These are phyloP conservation scores for Thraustochytrium striatum DNA, from an alignment of 352 stramenopile species.

Conservation along the genomic window DNA sequence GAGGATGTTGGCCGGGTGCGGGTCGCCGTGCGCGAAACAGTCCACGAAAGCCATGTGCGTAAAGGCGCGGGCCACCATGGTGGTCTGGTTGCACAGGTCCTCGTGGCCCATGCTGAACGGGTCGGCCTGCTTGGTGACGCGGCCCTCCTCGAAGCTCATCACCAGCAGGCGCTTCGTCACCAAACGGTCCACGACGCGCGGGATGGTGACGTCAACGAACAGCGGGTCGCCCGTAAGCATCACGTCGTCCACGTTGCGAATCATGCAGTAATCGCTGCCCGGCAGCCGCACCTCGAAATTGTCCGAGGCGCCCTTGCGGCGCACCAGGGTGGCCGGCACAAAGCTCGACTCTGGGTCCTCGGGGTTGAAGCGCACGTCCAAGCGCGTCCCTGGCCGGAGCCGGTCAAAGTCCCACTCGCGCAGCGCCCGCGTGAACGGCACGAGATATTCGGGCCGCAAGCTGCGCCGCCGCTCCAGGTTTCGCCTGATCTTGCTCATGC, in stretches of 20 bases:
- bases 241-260: constrained; percentile 63
- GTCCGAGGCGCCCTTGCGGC: constrained; percentile 62
- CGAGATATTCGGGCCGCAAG: background rate
- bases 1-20: constrained; percentile 73
- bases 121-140: constrained; percentile 67
- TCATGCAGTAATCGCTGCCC: constrained; percentile 65
- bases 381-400: constrained; percentile 62
- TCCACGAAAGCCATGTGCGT: constrained; percentile 76
- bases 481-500: background rate
- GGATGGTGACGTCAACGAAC: constrained; percentile 60
- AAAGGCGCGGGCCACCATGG: constrained; percentile 69
- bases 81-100: constrained; percentile 63
- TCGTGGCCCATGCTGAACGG: constrained; percentile 58
- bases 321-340: background rate
- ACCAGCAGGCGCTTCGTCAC: constrained; percentile 71
- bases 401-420: constrained; percentile 47
- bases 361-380: constrained; percentile 68
- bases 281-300: constrained; percentile 69
- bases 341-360: background rate
- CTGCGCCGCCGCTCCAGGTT: background rate
- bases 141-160: constrained; percentile 69
- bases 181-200: constrained; percentile 63
- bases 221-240: constrained; percentile 55
- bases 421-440: background rate
- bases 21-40: constrained; percentile 74